Percentiles rank a stretch among this genome's conserved stretches.
These are phyloP conservation scores for Flaveria brownii DNA, from an alignment of 129 eudicot species.

Conservation along the genomic window DNA sequence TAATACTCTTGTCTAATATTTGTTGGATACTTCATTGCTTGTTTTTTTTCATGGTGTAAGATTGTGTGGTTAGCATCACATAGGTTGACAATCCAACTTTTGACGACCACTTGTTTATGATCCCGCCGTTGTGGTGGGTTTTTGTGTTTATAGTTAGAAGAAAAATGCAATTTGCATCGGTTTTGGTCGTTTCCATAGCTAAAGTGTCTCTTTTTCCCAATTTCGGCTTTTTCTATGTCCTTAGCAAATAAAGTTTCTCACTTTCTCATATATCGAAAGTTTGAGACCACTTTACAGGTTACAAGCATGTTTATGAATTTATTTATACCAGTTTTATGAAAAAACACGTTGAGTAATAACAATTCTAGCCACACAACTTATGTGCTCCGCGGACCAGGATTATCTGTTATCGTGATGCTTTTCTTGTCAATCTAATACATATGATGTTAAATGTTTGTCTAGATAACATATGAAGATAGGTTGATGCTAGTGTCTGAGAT, in stretches of 20 bases:
- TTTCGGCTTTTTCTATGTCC: slow-evolving; percentile 31
- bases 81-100: slow-evolving; percentile 11
- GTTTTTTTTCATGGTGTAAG: slow-evolving; percentile 63
- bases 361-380: no score
- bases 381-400: no score
- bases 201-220: slow-evolving; percentile 29
- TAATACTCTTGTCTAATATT: slow-evolving; percentile 44
- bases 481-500: not conserved
- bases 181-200: slow-evolving; percentile 21
- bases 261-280: no score
- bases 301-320: no score
- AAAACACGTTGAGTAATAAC: no score
- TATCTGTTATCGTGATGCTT: no score
- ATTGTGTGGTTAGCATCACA: slow-evolving; percentile 29
- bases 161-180: slow-evolving; percentile 16
- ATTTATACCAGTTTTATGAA: no score
- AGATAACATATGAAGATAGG: not conserved
- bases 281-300: no score
- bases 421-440: not conserved
- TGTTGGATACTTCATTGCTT: slow-evolving; percentile 71
- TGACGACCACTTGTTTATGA: slow-evolving; percentile 14
- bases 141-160: slow-evolving; percentile 27
- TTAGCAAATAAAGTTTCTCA: slow-evolving; percentile 19
- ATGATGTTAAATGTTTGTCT: not conserved
- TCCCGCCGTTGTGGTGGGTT: slow-evolving; percentile 34